Conservation (phyloP, 176 grass and related monocot species). For the Carex littledalei region DNA sequence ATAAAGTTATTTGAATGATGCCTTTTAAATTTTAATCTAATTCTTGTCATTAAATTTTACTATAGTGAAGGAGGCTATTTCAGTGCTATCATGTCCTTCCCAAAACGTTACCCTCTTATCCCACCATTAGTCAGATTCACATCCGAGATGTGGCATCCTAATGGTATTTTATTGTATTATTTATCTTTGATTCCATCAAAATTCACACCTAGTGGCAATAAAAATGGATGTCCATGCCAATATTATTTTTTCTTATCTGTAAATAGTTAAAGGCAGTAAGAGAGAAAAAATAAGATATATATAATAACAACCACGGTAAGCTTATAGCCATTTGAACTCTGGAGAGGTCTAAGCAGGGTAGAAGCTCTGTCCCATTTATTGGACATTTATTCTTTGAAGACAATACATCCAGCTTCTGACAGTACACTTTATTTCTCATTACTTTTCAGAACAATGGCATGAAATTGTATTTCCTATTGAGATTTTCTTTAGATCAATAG, state of each 20-base stretch:
- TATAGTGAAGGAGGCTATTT: conserved; percentile 23
- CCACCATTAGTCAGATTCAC: conserved; percentile 26
- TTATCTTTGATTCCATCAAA: conserved; percentile 4
- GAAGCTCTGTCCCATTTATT: too few species aligned
- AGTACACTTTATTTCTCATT: neutral
- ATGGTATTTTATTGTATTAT: conserved; percentile 18
- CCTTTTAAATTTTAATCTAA: too few species aligned
- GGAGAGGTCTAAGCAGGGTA: too few species aligned
- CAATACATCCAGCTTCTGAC: conserved; percentile 3
- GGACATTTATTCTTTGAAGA: neutral
- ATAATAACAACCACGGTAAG: too few species aligned
- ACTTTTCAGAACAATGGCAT: neutral
- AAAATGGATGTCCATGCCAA: neutral
- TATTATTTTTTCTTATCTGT: neutral
- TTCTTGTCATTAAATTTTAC: too few species aligned
- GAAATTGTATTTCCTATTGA: neutral
- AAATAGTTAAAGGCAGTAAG: neutral
- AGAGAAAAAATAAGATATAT: neutral
- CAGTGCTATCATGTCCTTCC: conserved; percentile 35
- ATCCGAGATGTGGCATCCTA: conserved; percentile 41
- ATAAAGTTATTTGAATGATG: too few species aligned
- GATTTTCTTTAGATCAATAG: neutral
- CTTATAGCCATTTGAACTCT: too few species aligned
- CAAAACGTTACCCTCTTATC: conserved; percentile 30
- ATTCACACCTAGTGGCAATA: neutral